Percentiles rank a stretch among this genome's conserved stretches.
Evolutionary conservation across 2,329 filamentous ascomycete species (phyloP).

Genomic region (Whalleya microplaca): DNA sequence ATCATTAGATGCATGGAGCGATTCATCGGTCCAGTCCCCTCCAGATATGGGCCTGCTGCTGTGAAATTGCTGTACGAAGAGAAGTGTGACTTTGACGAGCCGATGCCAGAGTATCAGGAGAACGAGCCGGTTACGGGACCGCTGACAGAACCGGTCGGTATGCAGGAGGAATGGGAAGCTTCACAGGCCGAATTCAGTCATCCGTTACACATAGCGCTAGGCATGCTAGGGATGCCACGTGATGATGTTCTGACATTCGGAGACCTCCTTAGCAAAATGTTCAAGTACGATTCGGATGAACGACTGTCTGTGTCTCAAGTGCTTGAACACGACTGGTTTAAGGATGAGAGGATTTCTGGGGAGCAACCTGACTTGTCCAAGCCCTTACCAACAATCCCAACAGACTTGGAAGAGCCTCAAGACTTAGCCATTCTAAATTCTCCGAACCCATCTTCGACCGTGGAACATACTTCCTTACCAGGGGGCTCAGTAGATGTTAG

Average conservation of each 20-base stretch:
- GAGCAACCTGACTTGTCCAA: no score
- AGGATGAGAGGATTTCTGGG: not conserved
- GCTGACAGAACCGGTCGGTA: not conserved
- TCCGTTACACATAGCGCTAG: not conserved
- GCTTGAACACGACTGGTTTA: slow-evolving; percentile 16
- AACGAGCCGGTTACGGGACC: not conserved
- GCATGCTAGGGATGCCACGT: not conserved
- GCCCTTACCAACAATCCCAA: no score
- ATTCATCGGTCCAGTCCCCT: slow-evolving; percentile 7
- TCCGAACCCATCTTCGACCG: no score
- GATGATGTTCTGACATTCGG: slow-evolving; percentile 4
- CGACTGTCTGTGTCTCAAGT: not conserved
- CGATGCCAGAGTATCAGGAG: not conserved
- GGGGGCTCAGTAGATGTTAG: no score
- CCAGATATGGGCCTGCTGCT: slow-evolving; percentile 4
- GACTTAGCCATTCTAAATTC: no score
- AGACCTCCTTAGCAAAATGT: slow-evolving; percentile 9
- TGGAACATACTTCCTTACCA: no score
- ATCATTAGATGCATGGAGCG: slow-evolving; percentile 8
- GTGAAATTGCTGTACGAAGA: not conserved
- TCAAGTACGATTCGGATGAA: slow-evolving; percentile 5
- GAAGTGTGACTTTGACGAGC: not conserved
- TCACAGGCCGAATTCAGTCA: not conserved
- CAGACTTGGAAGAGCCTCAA: no score
- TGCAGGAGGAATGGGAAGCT: slow-evolving; percentile 2